A percentile compares a stretch with the other conserved stretches of the same genome.
These are phyloP conservation scores for Colletotrichum plurivorum DNA, from an alignment of 2,329 filamentous ascomycete genomes.

Conservation along the genomic window DNA sequence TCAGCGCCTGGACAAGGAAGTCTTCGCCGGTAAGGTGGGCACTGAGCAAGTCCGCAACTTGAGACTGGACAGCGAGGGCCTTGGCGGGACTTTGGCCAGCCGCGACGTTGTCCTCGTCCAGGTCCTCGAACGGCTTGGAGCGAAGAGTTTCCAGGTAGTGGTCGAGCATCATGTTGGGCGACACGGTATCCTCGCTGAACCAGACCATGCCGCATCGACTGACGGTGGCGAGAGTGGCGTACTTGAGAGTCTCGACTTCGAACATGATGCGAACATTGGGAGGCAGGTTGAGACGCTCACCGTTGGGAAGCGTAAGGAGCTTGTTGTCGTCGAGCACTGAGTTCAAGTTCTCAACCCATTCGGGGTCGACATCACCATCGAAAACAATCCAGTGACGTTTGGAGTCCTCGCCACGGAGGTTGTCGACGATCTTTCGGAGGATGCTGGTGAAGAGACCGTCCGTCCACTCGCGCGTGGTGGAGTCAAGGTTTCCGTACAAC, in stretches of 20 bases:
- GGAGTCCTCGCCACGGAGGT: constrained; percentile 94
- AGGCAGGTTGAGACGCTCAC: constrained; percentile 95
- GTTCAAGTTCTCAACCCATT: constrained; percentile 99
- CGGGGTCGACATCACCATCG: constrained; percentile 97
- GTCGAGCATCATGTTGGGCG: constrained; percentile 89
- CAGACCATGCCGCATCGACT: constrained; percentile 99
- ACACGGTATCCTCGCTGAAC: constrained; percentile 99
- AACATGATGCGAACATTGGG: constrained; percentile 99
- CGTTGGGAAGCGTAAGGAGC: constrained; percentile 94
- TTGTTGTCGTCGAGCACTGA: constrained; percentile 99
- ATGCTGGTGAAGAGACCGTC: constrained; percentile 99
- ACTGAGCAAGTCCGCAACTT: constrained; percentile 84
- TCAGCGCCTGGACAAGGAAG: constrained; percentile 84
- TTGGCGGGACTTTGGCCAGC: constrained; percentile 83
- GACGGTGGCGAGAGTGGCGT: constrained; percentile 97
- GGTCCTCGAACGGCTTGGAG: constrained; percentile 89
- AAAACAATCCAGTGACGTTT: constrained; percentile 99
- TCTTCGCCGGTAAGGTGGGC: constrained; percentile 82
- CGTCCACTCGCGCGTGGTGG: constrained; percentile 98
- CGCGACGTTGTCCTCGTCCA: constrained; percentile 90
- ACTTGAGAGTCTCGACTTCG: constrained; percentile 97
- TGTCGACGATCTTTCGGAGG: constrained; percentile 97
- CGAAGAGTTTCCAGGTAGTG: constrained; percentile 91
- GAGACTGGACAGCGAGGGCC: constrained; percentile 82
- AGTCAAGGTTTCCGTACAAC: constrained; percentile 94